These are phyloP conservation scores for Corymbia citriodora DNA, from an alignment of 441 rosid genomes.

Conservation along the genomic window DNA sequence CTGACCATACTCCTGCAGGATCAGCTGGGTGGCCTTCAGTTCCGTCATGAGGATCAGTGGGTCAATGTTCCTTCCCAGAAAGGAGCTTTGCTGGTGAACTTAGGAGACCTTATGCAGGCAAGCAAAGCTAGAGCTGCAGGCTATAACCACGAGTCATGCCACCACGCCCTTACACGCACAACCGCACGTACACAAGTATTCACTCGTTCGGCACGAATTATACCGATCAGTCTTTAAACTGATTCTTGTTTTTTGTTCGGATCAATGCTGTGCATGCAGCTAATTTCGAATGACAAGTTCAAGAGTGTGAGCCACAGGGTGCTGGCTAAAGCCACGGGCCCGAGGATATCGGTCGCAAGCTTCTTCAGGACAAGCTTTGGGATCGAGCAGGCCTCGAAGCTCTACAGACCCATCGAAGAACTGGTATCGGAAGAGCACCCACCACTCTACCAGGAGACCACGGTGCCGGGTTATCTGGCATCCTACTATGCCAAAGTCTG, in stretches of 20 bases:
- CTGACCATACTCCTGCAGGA: conserved; percentile 2
- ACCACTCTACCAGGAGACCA: neutral
- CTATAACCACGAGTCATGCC: neutral
- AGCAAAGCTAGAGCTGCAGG: neutral
- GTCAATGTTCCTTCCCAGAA: neutral
- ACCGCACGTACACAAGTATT: neutral
- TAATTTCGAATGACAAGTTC: neutral
- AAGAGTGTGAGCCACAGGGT: neutral
- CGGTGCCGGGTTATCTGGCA: neutral
- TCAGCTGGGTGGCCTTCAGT: neutral
- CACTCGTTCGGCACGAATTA: neutral
- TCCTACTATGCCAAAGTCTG: neutral
- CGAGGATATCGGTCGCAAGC: neutral
- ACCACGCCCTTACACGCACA: neutral
- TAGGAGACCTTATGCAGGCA: conserved; percentile 6
- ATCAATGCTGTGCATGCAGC: neutral
- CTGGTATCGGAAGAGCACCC: neutral
- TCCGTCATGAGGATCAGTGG: neutral
- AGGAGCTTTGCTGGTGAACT: conserved; percentile 1
- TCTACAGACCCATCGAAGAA: neutral
- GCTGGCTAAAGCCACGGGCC: neutral
- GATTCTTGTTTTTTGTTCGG: neutral
- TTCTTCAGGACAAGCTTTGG: neutral
- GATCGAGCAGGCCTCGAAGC: neutral
- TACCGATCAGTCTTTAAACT: neutral